Percentiles rank a stretch among this genome's conserved stretches.
Conservation (phyloP, 2,329 filamentous ascomycete genomes). For the Lachnellula hyalina region DNA sequence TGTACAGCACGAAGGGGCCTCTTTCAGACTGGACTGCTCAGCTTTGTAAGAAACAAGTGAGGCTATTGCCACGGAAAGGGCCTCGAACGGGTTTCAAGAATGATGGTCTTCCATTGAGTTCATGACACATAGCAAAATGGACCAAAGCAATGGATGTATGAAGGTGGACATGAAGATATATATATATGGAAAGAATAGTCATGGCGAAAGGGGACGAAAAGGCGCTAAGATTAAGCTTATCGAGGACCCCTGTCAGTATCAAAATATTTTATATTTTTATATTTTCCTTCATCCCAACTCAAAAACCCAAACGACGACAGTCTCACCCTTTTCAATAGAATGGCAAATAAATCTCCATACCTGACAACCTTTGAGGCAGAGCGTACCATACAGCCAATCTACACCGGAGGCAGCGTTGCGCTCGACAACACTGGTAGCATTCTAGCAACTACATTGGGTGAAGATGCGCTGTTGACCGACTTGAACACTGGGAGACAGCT, state of each 20-base stretch:
- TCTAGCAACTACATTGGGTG: conserved; percentile 82
- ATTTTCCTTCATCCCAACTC: background rate
- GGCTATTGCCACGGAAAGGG: too few relatives aligned
- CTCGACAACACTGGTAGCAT: conserved; percentile 77
- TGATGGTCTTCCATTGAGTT: too few relatives aligned
- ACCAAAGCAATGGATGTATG: background rate
- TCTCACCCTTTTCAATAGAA: conserved; percentile 27
- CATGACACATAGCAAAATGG: too few relatives aligned
- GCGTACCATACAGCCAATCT: conserved; percentile 84
- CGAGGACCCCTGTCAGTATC: conserved; percentile 5
- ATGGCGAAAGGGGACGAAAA: background rate
- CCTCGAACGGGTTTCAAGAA: too few relatives aligned
- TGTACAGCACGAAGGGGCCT: too few relatives aligned
- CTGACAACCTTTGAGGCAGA: conserved; percentile 88
- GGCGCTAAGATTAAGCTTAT: conserved; percentile 24
- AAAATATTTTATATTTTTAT: conserved; percentile 14
- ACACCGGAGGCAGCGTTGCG: conserved; percentile 83
- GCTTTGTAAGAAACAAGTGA: background rate
- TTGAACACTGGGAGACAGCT: conserved; percentile 77
- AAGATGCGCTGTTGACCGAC: conserved; percentile 85
- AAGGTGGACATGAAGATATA: background rate
- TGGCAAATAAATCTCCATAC: conserved; percentile 57
- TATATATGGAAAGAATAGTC: background rate
- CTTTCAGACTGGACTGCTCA: background rate
- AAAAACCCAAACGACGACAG: background rate